Base-by-base conservation (phyloP, 2,329 filamentous ascomycete species). In the Epichloe glyceriae region DNA sequence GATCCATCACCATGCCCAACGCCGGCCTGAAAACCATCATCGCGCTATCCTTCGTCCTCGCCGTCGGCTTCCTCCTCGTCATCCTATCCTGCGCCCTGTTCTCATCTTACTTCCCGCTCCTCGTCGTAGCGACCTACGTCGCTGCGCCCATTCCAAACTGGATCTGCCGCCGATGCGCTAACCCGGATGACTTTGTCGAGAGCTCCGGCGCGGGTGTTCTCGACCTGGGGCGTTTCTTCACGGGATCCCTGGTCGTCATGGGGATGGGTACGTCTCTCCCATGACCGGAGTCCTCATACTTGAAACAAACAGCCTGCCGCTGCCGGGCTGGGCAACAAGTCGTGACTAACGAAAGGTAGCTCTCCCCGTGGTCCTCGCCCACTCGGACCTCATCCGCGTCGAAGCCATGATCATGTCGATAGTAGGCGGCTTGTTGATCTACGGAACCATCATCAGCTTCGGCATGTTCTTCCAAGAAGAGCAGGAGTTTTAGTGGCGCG, bases 1-100 rank as follows among this genome's bases (percentile, higher is more conserved):
- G 51, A 33, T 33, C 58, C 54, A 17, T 64, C 71, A 75, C 62
- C 56, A 80, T 81, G 78, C 68, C 77, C 73, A 80, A 87, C 75
- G 89, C 93, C 61, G 93, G 93, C 67, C 83, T 98, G 64, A 97
- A 96, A 74, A 98, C 93, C 60, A 98, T 98, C 72, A 98, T 98
- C 70, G 88, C 88, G 57, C 86, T 98, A 61, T 97, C 93, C 66
- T 98, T 98, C 73, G 93, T 98, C 67, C 88, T 98, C 58, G 93
- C 93, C 61, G 93, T 98, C 62, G 93, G 93, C 62, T 98, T 98
- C 74, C 87, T 98, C 62, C 88, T 98, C 60, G 93, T 97, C 60
- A 98, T 98, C 70, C 86, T 98, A 62, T 96, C 90, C 56, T 95
- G 90, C 66, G 93, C 93, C 47, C 82, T 98, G 59, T 98, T 86